These are phyloP conservation scores for Holtermanniella nyarrowii DNA, from an alignment of 768 basidiomycete species.

Conservation along the genomic window DNA sequence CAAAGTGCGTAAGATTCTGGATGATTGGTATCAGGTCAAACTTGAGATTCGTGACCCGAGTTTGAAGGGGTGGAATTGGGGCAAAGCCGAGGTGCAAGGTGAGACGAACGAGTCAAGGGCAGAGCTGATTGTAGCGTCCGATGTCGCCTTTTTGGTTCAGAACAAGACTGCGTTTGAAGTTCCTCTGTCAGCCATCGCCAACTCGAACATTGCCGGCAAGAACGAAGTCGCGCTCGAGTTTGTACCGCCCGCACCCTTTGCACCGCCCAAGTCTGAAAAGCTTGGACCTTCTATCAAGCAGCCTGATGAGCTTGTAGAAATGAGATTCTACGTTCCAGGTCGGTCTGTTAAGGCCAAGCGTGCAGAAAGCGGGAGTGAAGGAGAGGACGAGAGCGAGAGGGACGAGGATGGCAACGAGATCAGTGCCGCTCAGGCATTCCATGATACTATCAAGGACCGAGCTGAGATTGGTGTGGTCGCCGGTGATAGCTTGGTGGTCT, in stretches of 20 bases:
- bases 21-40: slow-evolving; percentile 75
- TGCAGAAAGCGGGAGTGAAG: slow-evolving; percentile 47
- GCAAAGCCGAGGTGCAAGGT: slow-evolving; percentile 89
- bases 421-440: slow-evolving; percentile 90
- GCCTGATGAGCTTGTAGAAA: slow-evolving; percentile 85
- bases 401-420: slow-evolving; percentile 45
- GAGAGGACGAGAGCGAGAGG: slow-evolving; percentile 44
- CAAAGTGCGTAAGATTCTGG: slow-evolving; percentile 63
- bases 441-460: slow-evolving; percentile 89
- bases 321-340: slow-evolving; percentile 82
- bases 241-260: slow-evolving; percentile 22
- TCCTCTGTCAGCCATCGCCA: slow-evolving; percentile 74
- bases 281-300: slow-evolving; percentile 40
- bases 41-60: slow-evolving; percentile 77
- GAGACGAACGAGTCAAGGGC: too few species aligned
- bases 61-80: slow-evolving; percentile 98
- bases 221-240: slow-evolving; percentile 99
- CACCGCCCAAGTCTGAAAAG: slow-evolving; percentile 35
- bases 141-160: slow-evolving; percentile 80
- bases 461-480: slow-evolving; percentile 85
- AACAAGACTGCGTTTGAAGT: slow-evolving; percentile 83
- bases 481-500: slow-evolving; percentile 85
- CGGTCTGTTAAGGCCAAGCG: slow-evolving; percentile 29
- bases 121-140: slow-evolving; percentile 53
- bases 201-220: slow-evolving; percentile 93